Conservation (phyloP, 257 asterid species). For the Ilex aquifolium region DNA sequence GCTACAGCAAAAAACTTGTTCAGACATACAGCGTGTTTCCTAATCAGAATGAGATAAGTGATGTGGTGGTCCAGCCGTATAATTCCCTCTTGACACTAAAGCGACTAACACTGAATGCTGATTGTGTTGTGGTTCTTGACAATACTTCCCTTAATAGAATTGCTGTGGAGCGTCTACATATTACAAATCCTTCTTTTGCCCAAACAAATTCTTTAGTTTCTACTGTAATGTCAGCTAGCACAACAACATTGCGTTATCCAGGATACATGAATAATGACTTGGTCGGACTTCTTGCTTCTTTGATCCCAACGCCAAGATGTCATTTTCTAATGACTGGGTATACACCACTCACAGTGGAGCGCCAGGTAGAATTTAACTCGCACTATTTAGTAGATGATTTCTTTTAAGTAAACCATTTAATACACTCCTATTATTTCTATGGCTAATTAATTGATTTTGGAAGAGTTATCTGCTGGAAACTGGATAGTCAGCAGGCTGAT, state of each 20-base stretch:
- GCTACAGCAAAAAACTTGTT: conserved; percentile 95
- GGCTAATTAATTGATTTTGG: too few relatives aligned
- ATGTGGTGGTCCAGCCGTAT: conserved; percentile 98
- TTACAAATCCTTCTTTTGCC: conserved; percentile 86
- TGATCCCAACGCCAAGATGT: conserved; percentile 99
- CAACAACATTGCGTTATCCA: conserved; percentile 94
- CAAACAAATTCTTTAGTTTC: conserved; percentile 96
- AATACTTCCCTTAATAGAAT: conserved; percentile 94
- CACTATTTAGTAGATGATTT: too few relatives aligned
- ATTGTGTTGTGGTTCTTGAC: conserved; percentile 98
- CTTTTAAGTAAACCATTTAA: too few relatives aligned
- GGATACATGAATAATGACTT: conserved; percentile 99
- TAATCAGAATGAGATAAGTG: conserved; percentile 96
- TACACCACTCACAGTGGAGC: conserved; percentile 97
- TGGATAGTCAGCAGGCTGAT: not conserved
- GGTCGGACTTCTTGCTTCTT: conserved; percentile 98
- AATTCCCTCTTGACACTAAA: conserved; percentile 94
- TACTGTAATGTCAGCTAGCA: conserved; percentile 99
- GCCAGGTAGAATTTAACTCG: conserved; percentile 59
- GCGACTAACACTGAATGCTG: conserved; percentile 90
- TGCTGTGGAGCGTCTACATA: conserved; percentile 95
- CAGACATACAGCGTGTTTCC: conserved; percentile 99
- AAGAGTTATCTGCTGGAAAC: too few relatives aligned
- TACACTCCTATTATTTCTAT: too few relatives aligned
- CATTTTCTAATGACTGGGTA: conserved; percentile 99